Conservation (phyloP, 2,329 filamentous ascomycete species). For the Colletotrichum sp. region DNA sequence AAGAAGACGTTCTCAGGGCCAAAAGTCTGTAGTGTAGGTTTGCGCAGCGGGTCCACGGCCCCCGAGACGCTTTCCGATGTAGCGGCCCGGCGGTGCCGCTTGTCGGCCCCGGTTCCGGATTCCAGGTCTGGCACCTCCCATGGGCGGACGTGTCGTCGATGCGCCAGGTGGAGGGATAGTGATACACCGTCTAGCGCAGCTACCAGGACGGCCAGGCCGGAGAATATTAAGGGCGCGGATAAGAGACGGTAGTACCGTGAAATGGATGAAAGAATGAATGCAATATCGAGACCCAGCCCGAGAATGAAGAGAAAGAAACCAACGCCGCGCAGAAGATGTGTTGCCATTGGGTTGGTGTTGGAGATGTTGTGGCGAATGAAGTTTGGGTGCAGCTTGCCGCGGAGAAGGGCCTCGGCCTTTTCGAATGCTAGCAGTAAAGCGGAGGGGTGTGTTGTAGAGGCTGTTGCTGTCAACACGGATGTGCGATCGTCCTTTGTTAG, state of each 20-base stretch:
- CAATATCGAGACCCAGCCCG: conserved; percentile 32
- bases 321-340: conserved; percentile 32
- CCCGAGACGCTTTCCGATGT: conserved; percentile 16
- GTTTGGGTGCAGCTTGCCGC: conserved; percentile 40
- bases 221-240: conserved; percentile 38
- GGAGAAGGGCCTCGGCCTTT: conserved; percentile 39
- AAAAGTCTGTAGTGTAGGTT: conserved; percentile 26
- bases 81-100: conserved; percentile 16
- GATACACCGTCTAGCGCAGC: conserved; percentile 42
- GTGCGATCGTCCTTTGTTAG: conserved; percentile 41
- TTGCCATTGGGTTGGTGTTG: conserved; percentile 41
- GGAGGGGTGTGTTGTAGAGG: conserved; percentile 50
- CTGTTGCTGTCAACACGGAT: conserved; percentile 41
- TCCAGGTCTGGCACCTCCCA: conserved; percentile 41
- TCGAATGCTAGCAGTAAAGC: conserved; percentile 44
- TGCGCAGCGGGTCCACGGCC: conserved; percentile 25
- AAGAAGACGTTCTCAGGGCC: conserved; percentile 28
- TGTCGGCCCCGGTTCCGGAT: conserved; percentile 30
- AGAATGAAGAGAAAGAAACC: conserved; percentile 26
- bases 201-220: conserved; percentile 36
- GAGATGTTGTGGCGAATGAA: conserved; percentile 42
- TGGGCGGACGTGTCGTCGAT: conserved; percentile 38
- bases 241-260: conserved; percentile 31
- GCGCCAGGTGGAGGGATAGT: conserved; percentile 34
- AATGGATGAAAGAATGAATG: conserved; percentile 35